These are phyloP conservation scores for Metschnikowia koreensis DNA, from an alignment of 805 yeast species.

Conservation along the genomic window DNA sequence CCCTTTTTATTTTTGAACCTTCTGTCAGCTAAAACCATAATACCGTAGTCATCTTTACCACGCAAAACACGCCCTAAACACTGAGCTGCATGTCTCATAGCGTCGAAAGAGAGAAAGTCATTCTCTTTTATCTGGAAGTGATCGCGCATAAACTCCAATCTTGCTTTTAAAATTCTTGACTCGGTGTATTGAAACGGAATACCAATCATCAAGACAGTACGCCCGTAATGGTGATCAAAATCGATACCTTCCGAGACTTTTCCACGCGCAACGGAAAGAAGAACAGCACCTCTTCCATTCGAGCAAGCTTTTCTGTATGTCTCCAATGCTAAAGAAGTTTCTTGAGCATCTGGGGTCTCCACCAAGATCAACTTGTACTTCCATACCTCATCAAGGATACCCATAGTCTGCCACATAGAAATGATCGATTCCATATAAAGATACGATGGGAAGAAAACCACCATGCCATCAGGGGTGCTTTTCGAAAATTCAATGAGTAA, in stretches of 20 bases:
- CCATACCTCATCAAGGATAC: constrained; percentile 97
- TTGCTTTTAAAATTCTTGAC: constrained; percentile 90
- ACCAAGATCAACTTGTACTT: constrained; percentile 91
- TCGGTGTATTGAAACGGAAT: constrained; percentile 99
- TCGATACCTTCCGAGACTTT: constrained; percentile 98
- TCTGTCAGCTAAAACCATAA: constrained; percentile 96
- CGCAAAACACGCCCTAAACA: constrained; percentile 95
- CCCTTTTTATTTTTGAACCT: constrained; percentile 81
- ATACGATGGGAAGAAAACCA: constrained; percentile 95
- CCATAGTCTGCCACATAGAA: constrained; percentile 99
- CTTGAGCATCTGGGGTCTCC: constrained; percentile 99
- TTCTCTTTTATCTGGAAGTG: constrained; percentile 90
- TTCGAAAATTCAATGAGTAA: constrained; percentile 88
- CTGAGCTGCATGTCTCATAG: constrained; percentile 99
- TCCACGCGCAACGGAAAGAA: constrained; percentile 97
- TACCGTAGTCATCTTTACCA: constrained; percentile 98
- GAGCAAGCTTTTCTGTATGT: constrained; percentile 95
- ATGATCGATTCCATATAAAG: constrained; percentile 97
- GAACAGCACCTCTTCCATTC: constrained; percentile 96
- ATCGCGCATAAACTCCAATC: constrained; percentile 90
- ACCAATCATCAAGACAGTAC: constrained; percentile 97
- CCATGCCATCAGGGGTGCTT: constrained; percentile 96
- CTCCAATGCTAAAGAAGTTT: constrained; percentile 91
- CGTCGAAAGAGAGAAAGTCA: constrained; percentile 95
- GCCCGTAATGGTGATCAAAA: constrained; percentile 97